Evolutionary conservation across 441 rosid species (phyloP), one percentile per base, ranked within the genome.

Genomic region (Viola pubescens): DNA sequence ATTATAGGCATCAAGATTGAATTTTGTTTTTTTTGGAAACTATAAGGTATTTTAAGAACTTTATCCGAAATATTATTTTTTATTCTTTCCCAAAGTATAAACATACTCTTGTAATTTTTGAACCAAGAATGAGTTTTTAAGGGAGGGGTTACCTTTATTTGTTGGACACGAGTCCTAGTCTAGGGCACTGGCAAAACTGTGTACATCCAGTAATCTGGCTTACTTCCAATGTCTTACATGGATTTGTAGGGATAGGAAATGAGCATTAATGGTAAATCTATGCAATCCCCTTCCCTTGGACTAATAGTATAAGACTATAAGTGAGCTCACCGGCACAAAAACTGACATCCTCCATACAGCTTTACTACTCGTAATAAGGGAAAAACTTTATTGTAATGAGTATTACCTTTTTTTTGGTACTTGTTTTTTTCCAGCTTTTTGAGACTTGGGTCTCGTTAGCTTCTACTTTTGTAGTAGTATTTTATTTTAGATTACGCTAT

Each of bases 341-440:
- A 64, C 43, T 49, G 62, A 61, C 46, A 56, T 9, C 2, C 14
- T 41, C 5, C 12, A 5, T 0, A 12, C 40, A 10, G 38, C 3
- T 1, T 46, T 37, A n/a, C n/a, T n/a, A n/a, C n/a, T n/a, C n/a
- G n/a, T n/a, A 11, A 19, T 37, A 0, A 12, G 11, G 8, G 6
- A 41, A 46, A 37, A 53, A 45, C 58, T 69, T 71, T 58, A 37
- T 72, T 53, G 75, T 46, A 67, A 75, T 50, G 63, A 72, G 74
- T 65, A 52, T 45, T 0, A 12, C 67, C 81, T 79, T 77, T 74
- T 72, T 71, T 51, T 74, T 66, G 84, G 82, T 52, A 79, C 77
- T 82, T 72, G 84, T 39, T 58, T 16, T 16, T 16, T 16, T 16
- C 73, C 74, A 68, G 72, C 75, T 71, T 79, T 72, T 76, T 65